Base-by-base conservation (phyloP, 2,329 filamentous ascomycete species). In the Calonectria ilicicola region DNA sequence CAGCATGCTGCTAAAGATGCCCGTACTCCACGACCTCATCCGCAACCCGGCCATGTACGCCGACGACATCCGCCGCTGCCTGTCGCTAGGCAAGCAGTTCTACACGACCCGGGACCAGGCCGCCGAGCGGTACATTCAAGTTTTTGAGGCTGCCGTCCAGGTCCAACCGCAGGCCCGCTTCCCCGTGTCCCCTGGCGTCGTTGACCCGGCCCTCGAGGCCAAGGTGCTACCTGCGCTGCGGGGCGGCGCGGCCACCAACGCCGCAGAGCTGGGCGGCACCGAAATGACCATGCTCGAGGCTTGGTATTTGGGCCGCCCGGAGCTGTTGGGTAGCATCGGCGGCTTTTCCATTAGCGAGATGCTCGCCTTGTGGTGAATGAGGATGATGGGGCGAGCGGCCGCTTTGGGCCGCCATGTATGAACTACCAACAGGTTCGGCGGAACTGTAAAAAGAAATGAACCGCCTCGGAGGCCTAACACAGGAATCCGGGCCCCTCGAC, bases 241-340 rank as follows among this genome's bases (percentile, higher is more conserved):
- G 1, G 27, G 58, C 21, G 58, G 67, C 19, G 26, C 38, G 32
- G 40, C 64, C 5, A n/a, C 44, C 44, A 60, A 53, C n/a, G 49
- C 66, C 19, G 10, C 49, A 17, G 35, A 63, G 12, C 38, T 63
- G 3, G 76, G 75, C 15, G 65, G 70, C 38, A 32, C 47, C 26
- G 78, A 79, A 62, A 67, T 80, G 72, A 60, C 70, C 4, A 38
- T 79, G 49, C 60, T 80, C 1, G 74, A 80, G 64, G 75, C 74
- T 4, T 80, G 78, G 78, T 77, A 80, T 56, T 15, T 71, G 63
- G 66, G 35, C 5, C 68, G 69, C 5, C 73, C 74, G 14, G 76
- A 72, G 9, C 26, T 76, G 2, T 26, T 73, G 5, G 60, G 63
- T 23, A 67, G 60, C 26, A 53, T 53, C 27, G 64, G 67, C 2